Base-by-base conservation (phyloP, 495 filamentous ascomycete genomes). In the Saxophila tyrrhenica region DNA sequence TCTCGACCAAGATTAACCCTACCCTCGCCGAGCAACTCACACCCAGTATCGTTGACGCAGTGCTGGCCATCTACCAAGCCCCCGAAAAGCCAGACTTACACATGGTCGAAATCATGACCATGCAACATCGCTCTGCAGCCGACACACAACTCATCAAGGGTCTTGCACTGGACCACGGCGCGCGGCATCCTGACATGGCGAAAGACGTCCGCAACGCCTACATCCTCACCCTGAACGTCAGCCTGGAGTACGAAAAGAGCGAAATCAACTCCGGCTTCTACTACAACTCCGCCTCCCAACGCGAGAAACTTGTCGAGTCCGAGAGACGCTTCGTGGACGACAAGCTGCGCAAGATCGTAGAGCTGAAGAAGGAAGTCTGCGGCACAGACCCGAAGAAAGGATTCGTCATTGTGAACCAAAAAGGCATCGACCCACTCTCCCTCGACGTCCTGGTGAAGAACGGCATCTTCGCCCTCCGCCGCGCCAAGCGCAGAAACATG, bases 101-200 rank as follows among this genome's bases (percentile, higher is more conserved):
- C 72, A 99, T 99, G 92, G 77, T 99, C 58, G 92, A 99, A 71
- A 96, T 99, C 60, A 97, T 97, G 94, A 96, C 94, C 66, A 99
- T 99, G 92, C 92, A 97, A 69, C 92, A 99, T 73, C 87, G 91
- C 53, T 86, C 85, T 38, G 91, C 92, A 45, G 86, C 92, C 11
- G 92, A 99, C 68, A 99, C 92, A 23, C 89, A 94, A 64, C 81
- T 99, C 41, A 95, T 99, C 65, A 81, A 84, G 57, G 92, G 92
- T 51, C 77, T 99, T 29, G 92, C 87, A 7, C 73, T 99, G 54
- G 92, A 99, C 57, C 92, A 99, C 69, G 92, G 92, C 60, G 92
- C 92, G 3, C 79, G 92, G 64, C 92, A 99, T 67, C 92, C 92
- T 2, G 92, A 99, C 64, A 99, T 99, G 92, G 88, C 92, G 3